Conservation (phyloP, 139 green algal species). For the Chlamydomonas sphaeroides region DNA sequence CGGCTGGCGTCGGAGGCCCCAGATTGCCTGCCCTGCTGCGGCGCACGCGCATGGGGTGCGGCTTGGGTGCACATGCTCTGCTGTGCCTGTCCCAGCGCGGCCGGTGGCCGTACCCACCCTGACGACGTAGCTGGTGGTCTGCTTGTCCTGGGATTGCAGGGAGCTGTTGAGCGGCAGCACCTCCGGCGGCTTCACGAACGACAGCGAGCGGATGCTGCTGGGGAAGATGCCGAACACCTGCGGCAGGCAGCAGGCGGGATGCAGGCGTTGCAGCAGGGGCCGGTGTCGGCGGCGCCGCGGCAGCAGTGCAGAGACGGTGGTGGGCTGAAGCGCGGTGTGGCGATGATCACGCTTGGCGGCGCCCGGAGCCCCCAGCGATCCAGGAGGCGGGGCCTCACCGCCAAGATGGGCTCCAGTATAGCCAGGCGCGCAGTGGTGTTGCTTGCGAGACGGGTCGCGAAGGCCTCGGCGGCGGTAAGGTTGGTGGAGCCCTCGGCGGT, state of each 20-base stretch:
- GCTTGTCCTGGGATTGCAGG: background rate
- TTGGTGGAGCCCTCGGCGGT: conserved; percentile 2
- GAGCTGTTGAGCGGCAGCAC: background rate
- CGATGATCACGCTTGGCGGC: no score
- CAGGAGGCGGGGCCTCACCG: background rate
- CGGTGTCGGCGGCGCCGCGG: no score
- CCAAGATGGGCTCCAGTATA: background rate
- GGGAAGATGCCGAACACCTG: background rate
- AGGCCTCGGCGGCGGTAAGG: background rate
- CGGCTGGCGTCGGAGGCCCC: no score
- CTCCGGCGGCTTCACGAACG: background rate
- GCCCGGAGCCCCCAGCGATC: no score
- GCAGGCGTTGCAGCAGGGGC: background rate
- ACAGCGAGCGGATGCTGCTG: background rate
- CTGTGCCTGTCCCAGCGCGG: no score
- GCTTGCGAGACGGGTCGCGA: background rate
- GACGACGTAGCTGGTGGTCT: background rate
- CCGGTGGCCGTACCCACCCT: background rate
- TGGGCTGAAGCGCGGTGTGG: no score
- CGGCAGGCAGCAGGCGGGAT: background rate
- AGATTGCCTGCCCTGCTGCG: no score
- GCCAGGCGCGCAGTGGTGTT: background rate
- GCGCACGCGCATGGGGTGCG: no score
- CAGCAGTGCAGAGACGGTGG: background rate
- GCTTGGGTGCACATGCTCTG: no score